Base-by-base conservation (phyloP, 78 protist genomes). In the Blattamonas nauphoetae region DNA sequence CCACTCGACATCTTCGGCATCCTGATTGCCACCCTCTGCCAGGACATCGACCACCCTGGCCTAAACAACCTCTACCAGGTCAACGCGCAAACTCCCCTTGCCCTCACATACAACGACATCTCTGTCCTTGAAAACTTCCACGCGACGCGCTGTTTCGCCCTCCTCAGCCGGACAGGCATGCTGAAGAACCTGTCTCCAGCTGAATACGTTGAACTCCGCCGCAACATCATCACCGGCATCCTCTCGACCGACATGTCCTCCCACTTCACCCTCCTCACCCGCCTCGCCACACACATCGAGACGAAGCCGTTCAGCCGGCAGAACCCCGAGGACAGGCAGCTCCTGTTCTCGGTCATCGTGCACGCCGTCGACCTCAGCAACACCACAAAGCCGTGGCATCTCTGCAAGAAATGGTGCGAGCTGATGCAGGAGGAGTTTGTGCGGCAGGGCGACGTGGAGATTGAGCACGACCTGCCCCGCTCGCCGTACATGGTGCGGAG, bases 11-110 rank as follows among this genome's bases (percentile, higher is more conserved):
- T 89, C 46, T 41, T 92, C 46, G 85, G 85, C 55, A 42, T 94
- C 42, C 41, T 94, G 11, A 78, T 91, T 45, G 93, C 92, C 55
- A 90, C 94, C 38, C 41, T 93, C 11, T 90, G 92, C 38, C 95
- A 94, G 86, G 97, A 94, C 87, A 63, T 94, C 33, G 95, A 93
- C 90, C 97, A 94, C 82, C 95, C 95, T 44, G 97, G 95, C 38
- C 44, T 89, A 41, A 94, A 82, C 90, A 94, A 94, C 87, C 77
- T 55, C 45, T 79, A 33, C 83, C 83, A 87, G 45, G 64, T 94
- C 21, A 92, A 91, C 80, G 90, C 94, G 45, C 89, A 89, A 33
- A 83, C 93, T 43, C 87, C 86, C 33, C 36, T 94, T n/a, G 94
- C 94, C 6, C 44, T 91, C 46, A 64, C 88, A 4, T 94, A 95